Conservation (phyloP, 306 rosid species). For the Arachis stenosperma region DNA sequence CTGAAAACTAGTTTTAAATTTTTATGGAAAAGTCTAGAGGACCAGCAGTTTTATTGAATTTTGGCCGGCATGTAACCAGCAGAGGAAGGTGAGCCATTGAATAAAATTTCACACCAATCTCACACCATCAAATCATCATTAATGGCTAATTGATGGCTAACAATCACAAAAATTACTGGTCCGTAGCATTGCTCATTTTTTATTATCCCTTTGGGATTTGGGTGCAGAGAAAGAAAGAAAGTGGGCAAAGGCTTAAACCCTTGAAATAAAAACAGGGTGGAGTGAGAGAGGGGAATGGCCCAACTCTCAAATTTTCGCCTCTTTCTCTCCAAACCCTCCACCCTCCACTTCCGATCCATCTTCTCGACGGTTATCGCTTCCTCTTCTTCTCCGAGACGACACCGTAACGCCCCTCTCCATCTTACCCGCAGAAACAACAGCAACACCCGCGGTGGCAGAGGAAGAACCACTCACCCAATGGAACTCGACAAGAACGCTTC, state of each 20-base stretch:
- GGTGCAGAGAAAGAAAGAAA: neutral
- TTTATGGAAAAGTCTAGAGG: too few species aligned
- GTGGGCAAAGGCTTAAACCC: slow-evolving; percentile 46
- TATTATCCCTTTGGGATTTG: too few species aligned
- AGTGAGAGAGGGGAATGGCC: slow-evolving; percentile 35
- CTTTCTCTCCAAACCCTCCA: slow-evolving; percentile 43
- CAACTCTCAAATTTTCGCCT: slow-evolving; percentile 57
- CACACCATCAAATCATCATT: too few species aligned
- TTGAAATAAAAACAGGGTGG: neutral
- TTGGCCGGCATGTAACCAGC: too few species aligned
- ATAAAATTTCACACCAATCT: too few species aligned
- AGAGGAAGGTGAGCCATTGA: too few species aligned
- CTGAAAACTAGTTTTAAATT: too few species aligned
- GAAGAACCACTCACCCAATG: neutral
- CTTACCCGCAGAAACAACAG: slow-evolving; percentile 45
- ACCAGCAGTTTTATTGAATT: too few species aligned
- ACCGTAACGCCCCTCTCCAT: slow-evolving; percentile 47
- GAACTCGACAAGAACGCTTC: slow-evolving; percentile 35
- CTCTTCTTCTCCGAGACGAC: slow-evolving; percentile 50
- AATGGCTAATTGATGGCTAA: too few species aligned
- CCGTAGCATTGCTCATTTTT: too few species aligned
- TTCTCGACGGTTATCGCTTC: slow-evolving; percentile 57
- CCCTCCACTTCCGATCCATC: slow-evolving; percentile 32
- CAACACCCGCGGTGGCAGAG: slow-evolving; percentile 23
- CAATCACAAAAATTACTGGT: too few species aligned